A percentile compares a stretch with the other conserved stretches of the same genome.
Conservation (phyloP, 1,284 basidiomycete genomes). For the Naganishia albida region DNA sequence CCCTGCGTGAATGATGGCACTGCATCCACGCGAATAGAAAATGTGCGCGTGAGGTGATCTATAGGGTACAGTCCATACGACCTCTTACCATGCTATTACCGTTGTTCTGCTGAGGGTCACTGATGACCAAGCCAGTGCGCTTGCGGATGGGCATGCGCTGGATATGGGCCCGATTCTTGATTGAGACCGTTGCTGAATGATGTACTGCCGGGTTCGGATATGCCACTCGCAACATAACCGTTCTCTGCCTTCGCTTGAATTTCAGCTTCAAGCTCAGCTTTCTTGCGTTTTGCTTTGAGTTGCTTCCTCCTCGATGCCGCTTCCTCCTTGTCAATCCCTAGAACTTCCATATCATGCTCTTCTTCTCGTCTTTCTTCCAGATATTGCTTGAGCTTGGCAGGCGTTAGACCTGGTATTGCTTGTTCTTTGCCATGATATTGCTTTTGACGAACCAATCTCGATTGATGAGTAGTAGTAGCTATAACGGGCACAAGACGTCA, state of each 20-base stretch:
- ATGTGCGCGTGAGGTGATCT: not conserved
- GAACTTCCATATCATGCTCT: constrained; percentile 24
- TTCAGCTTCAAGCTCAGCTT: constrained; percentile 22
- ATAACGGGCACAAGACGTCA: not conserved
- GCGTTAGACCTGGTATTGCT: constrained; percentile 28
- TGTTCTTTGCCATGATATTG: constrained; percentile 31
- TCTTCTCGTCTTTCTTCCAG: constrained; percentile 24
- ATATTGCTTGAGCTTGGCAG: constrained; percentile 26
- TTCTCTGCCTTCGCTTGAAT: constrained; percentile 27
- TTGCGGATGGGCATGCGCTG: constrained; percentile 4
- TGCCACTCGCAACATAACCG: constrained; percentile 19
- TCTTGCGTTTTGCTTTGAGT: constrained; percentile 22
- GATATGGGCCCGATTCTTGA: constrained; percentile 10
- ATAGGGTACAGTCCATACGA: not conserved
- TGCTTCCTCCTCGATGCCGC: constrained; percentile 20
- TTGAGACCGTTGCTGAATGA: constrained; percentile 12
- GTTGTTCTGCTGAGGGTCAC: not conserved
- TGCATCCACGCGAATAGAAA: not conserved
- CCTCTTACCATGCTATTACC: not conserved
- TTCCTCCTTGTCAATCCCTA: constrained; percentile 24
- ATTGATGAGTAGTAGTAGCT: constrained; percentile 32
- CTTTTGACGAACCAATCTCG: constrained; percentile 31
- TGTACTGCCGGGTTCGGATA: not conserved
- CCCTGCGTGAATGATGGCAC: not conserved
- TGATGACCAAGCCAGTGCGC: constrained; percentile 8